A percentile compares a stretch with the other conserved stretches of the same genome.
Conservation (phyloP, 805 yeast species). For the Ogataea henricii region DNA sequence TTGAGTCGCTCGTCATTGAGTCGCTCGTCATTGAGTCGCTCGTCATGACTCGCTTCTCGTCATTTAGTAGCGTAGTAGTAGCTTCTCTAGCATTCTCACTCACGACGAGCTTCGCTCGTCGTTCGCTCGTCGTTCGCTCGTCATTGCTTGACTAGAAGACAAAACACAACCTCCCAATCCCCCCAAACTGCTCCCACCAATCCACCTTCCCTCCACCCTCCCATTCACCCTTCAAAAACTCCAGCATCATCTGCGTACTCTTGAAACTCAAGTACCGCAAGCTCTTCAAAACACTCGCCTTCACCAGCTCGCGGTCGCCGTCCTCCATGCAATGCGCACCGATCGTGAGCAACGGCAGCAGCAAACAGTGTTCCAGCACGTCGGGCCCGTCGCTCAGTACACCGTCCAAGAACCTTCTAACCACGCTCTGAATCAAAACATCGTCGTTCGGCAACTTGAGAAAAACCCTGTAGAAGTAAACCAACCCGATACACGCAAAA, state of each 20-base stretch:
- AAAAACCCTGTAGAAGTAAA: constrained; percentile 26
- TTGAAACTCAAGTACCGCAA: constrained; percentile 24
- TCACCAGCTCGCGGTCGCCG: constrained; percentile 18
- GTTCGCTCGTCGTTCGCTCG: too few relatives aligned
- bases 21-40: too few relatives aligned
- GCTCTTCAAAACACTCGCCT: constrained; percentile 14
- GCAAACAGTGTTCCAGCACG: constrained; percentile 28
- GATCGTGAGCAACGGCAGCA: constrained; percentile 28
- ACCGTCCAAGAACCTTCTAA: constrained; percentile 16
- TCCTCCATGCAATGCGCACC: constrained; percentile 25
- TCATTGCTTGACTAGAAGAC: constrained; percentile 15
- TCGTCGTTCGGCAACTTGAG: constrained; percentile 10
- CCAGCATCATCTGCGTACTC: constrained; percentile 20
- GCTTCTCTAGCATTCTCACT: too few relatives aligned
- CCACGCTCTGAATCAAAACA: constrained; percentile 18
- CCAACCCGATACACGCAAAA: constrained; percentile 27
- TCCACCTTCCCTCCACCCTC: background rate
- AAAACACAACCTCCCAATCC: constrained; percentile 19
- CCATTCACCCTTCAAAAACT: constrained; percentile 26
- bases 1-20: too few relatives aligned
- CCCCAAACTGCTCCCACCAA: constrained; percentile 24
- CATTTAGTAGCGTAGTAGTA: too few relatives aligned
- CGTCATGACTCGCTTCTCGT: too few relatives aligned
- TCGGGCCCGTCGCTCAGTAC: constrained; percentile 6
- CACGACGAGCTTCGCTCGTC: background rate